These are phyloP conservation scores for Hibiscus trionum DNA, from an alignment of 345 rosid genomes.

Conservation along the genomic window DNA sequence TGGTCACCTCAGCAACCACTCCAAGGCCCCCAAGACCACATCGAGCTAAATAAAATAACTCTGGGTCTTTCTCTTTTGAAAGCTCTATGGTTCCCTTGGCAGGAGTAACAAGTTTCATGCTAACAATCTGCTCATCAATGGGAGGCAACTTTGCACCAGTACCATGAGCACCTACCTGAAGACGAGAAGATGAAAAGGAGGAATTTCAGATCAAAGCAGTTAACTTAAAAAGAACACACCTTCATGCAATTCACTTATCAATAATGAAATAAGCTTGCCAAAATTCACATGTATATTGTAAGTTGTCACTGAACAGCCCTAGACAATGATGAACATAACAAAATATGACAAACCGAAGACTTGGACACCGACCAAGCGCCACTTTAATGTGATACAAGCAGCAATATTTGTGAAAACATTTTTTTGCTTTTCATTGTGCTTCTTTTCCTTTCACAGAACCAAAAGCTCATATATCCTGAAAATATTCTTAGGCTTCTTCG, in stretches of 20 bases:
- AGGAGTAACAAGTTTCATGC: conserved; percentile 93
- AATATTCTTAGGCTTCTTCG: too few species aligned
- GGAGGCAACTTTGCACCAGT: conserved; percentile 96
- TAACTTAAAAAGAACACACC: neutral
- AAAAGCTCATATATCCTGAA: too few species aligned
- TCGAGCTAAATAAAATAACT: conserved; percentile 83
- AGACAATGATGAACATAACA: neutral
- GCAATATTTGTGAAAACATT: neutral
- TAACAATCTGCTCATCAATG: conserved; percentile 86
- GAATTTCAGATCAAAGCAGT: neutral
- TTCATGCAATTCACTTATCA: neutral
- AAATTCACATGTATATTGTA: neutral
- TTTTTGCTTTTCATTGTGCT: neutral
- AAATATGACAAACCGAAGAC: neutral
- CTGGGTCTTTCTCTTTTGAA: conserved; percentile 79
- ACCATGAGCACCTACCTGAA: conserved; percentile 95
- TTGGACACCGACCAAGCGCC: neutral
- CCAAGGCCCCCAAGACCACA: conserved; percentile 96
- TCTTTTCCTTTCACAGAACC: too few species aligned
- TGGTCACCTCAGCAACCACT: conserved; percentile 93
- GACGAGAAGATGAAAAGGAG: conserved; percentile 3
- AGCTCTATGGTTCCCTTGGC: conserved; percentile 85
- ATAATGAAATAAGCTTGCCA: neutral
- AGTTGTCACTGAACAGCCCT: neutral
- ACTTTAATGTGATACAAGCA: neutral